Conservation (phyloP, 2,329 filamentous ascomycete species). For the Arachnopeziza araneosa region DNA sequence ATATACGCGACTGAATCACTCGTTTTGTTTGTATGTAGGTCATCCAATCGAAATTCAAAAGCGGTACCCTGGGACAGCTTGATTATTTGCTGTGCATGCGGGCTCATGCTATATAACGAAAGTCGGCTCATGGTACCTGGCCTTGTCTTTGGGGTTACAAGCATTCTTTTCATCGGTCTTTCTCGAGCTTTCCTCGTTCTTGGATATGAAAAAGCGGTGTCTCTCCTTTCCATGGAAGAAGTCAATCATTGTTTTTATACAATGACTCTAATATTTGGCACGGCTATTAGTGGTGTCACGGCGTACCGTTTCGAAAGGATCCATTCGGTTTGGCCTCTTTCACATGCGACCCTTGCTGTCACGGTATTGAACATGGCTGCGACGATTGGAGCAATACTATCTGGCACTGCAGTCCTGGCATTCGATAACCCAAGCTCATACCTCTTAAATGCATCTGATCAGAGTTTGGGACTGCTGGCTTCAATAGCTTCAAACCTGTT, state of each 20-base stretch:
- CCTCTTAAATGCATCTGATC: too few species aligned
- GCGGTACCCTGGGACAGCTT: constrained; percentile 16
- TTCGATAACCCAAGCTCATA: too few species aligned
- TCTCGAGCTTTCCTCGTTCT: constrained; percentile 18
- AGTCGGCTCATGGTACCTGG: constrained; percentile 26
- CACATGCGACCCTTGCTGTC: constrained; percentile 5
- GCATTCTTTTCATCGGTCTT: constrained; percentile 18
- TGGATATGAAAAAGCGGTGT: constrained; percentile 13
- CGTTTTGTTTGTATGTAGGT: constrained; percentile 16
- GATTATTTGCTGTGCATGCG: constrained; percentile 7
- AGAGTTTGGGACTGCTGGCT: too few species aligned
- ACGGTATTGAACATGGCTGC: constrained; percentile 13
- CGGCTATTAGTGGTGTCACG: constrained; percentile 14
- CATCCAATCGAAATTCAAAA: constrained; percentile 8
- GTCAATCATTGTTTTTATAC: constrained; percentile 17
- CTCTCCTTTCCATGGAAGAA: constrained; percentile 7
- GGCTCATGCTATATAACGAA: constrained; percentile 21
- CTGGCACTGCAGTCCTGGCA: too few species aligned
- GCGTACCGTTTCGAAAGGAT: constrained; percentile 9
- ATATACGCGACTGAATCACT: constrained; percentile 19
- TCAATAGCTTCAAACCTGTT: too few species aligned
- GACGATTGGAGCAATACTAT: background rate
- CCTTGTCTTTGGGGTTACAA: constrained; percentile 16
- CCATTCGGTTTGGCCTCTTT: constrained; percentile 1
- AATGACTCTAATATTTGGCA: constrained; percentile 22